These are phyloP conservation scores for Pholiota molesta DNA, from an alignment of 768 basidiomycete genomes.

Conservation along the genomic window DNA sequence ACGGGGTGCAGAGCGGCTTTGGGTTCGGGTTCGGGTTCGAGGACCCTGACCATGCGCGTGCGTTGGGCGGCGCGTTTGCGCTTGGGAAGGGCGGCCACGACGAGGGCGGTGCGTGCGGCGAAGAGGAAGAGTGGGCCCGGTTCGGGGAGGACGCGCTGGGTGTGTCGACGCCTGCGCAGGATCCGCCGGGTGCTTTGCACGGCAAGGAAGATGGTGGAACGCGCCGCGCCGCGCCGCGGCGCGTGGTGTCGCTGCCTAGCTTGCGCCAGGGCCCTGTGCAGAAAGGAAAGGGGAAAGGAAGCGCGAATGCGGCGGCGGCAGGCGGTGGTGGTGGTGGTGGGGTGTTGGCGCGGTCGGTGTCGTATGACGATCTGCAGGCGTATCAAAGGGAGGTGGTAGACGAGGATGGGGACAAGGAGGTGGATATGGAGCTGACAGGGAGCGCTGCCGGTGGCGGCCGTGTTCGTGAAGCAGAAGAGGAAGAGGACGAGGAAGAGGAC, in stretches of 20 bases:
- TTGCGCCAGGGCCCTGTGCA: not conserved
- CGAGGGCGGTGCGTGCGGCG: no score
- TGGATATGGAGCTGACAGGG: constrained; percentile 23
- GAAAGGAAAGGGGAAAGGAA: not conserved
- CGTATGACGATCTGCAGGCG: not conserved
- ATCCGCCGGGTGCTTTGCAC: not conserved
- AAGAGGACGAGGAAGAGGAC: not conserved
- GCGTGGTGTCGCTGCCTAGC: not conserved
- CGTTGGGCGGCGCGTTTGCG: not conserved
- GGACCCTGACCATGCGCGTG: not conserved
- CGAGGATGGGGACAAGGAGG: constrained; percentile 27
- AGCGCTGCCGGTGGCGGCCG: not conserved
- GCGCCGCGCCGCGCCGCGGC: not conserved
- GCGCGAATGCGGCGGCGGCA: not conserved
- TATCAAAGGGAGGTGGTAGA: constrained; percentile 4
- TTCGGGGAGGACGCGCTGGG: constrained; percentile 23
- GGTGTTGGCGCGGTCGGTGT: not conserved
- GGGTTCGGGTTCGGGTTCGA: constrained; percentile 10
- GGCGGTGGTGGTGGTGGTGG: not conserved
- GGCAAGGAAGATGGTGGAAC: not conserved
- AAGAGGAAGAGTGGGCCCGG: not conserved
- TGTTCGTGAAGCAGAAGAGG: not conserved
- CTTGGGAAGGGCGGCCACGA: not conserved
- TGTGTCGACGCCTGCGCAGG: not conserved
- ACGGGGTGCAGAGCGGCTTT: constrained; percentile 6